A percentile compares a stretch with the other conserved stretches of the same genome.
Conservation (phyloP, 495 filamentous ascomycete species). For the Tricharina praecox region DNA sequence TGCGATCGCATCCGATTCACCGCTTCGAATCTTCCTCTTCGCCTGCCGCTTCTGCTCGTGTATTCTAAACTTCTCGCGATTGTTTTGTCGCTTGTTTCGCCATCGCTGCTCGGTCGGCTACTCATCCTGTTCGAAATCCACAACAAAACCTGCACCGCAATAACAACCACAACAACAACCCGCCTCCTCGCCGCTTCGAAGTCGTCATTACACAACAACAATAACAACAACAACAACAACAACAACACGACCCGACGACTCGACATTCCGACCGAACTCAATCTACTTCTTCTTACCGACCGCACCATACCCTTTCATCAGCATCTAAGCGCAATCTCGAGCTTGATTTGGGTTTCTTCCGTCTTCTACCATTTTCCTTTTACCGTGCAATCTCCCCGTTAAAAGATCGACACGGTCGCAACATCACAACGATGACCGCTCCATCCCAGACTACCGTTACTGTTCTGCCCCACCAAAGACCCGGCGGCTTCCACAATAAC, state of each 20-base stretch:
- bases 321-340: too few relatives aligned
- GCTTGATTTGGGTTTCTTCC: too few relatives aligned
- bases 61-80: neutral
- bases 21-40: slow-evolving; percentile 21
- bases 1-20: slow-evolving; percentile 7
- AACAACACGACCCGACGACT: neutral
- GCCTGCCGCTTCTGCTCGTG: neutral
- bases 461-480: too few relatives aligned
- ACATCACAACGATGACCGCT: neutral
- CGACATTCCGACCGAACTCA: slow-evolving; percentile 13
- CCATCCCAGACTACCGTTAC: too few relatives aligned
- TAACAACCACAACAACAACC: neutral
- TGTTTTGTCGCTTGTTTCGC: neutral
- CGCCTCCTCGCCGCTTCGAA: slow-evolving; percentile 9
- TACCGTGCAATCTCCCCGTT: too few relatives aligned
- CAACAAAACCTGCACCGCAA: neutral
- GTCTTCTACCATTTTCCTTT: too few relatives aligned
- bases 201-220: too few relatives aligned
- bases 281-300: too few relatives aligned
- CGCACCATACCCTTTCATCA: too few relatives aligned
- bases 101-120: slow-evolving; percentile 5
- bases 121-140: slow-evolving; percentile 8
- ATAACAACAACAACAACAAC: neutral
- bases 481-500: too few relatives aligned
- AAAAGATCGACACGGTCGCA: too few relatives aligned